Base-by-base conservation (phyloP, 371 early-diverging fungal species). In the Mortierella sp. region DNA sequence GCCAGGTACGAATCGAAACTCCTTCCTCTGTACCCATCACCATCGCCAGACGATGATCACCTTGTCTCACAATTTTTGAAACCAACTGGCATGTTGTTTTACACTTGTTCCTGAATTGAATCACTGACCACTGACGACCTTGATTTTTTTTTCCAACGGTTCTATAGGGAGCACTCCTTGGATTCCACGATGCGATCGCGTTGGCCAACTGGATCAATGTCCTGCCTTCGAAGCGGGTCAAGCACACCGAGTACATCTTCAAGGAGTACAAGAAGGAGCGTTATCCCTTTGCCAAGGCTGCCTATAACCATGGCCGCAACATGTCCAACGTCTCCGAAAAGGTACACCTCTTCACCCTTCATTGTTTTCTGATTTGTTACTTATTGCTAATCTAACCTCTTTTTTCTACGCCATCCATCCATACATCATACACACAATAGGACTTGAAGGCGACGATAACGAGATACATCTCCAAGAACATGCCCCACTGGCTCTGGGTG, bases 181-280 rank as follows among this genome's bases (percentile, higher is more conserved):
- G 49, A 5, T 58, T 77, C 27, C 77, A 77, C 11, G 77, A 77
- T 32, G 72, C 77, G 18, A 58, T 60, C 5, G 43, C 56, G 18
- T 56, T 77, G 5, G 77, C 77, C 41, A 77, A 77, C 10, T 77
- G 72, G 77, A 55, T 77, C 49, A 43, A 56, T 12, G 60, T 58
- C 35, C 48, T 77, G 21, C 72, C 32, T 16, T 60, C 51, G 4
- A 49, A 46, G 3, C 44, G 44, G 1, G 35, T 60, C 46, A 54
- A 71, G 43, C 72, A 72, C 27, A 46, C 48, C 4, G 49, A 48
- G 24, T 29, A 58, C 5, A 55, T 35, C 6, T 72, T 77, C 55
- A 77, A 77, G 49, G 51, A 71, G n/a, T 72, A 77, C 51, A 27
- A 38, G 41, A 27, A n/a, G 10, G 77, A 77, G 63, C 58, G 77